Evolutionary conservation across 1,284 basidiomycete species (phyloP).

Genomic region (Macrocybe sp.): DNA sequence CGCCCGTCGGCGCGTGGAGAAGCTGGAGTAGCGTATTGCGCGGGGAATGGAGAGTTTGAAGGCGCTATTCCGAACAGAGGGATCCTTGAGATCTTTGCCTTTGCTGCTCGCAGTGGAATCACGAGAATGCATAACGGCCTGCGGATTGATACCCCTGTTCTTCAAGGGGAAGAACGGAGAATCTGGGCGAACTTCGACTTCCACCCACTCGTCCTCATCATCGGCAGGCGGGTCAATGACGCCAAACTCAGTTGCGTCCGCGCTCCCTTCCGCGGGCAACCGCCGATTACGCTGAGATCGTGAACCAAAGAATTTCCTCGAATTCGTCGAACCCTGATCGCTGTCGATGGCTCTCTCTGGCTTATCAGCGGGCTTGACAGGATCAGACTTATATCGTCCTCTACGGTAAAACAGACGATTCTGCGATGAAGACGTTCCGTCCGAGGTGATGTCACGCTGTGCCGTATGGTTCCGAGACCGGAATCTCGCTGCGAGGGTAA

Average conservation of each 20-base stretch:
- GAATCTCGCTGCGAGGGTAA: conserved; percentile 5
- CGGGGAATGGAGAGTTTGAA: too few relatives aligned
- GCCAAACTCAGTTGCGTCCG: neutral
- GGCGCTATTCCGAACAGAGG: too few relatives aligned
- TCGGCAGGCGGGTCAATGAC: conserved; percentile 4
- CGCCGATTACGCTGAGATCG: neutral
- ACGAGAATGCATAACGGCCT: neutral
- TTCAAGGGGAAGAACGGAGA: conserved; percentile 11
- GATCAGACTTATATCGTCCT: neutral
- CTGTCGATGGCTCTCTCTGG: neutral
- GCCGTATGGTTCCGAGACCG: neutral
- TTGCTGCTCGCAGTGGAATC: neutral
- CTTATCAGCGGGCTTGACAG: neutral
- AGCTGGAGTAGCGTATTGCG: too few relatives aligned
- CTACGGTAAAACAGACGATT: too few relatives aligned
- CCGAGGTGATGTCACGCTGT: too few relatives aligned
- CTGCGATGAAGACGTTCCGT: too few relatives aligned
- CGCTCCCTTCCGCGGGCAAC: neutral
- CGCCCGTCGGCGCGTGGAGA: too few relatives aligned
- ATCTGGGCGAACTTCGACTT: conserved; percentile 11
- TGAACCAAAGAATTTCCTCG: neutral
- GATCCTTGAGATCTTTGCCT: neutral
- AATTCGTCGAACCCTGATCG: neutral
- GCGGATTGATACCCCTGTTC: conserved; percentile 12
- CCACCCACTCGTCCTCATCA: conserved; percentile 16